Conservation (phyloP, 306 rosid species). For the Mimosa bimucronata region DNA sequence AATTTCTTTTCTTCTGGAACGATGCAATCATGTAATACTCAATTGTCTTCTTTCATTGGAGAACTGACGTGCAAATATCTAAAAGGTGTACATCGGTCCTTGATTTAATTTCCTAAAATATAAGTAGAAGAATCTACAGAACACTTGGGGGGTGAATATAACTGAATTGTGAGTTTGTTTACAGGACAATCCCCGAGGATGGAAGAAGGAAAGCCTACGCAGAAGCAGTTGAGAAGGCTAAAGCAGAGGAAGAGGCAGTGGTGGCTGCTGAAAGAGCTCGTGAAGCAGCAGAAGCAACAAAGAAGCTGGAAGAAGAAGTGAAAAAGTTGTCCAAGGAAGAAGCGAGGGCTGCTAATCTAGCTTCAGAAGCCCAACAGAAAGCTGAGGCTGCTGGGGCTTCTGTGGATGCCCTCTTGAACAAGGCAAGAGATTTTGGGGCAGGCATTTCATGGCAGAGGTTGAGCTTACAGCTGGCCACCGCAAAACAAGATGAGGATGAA, state of each 20-base stretch:
- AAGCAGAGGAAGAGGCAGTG: constrained; percentile 82
- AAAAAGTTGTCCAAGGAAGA: constrained; percentile 60
- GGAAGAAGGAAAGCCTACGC: constrained; percentile 87
- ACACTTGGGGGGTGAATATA: background rate
- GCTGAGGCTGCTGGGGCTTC: constrained; percentile 62
- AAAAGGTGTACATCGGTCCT: background rate
- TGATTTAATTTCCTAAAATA: background rate
- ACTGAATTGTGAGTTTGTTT: constrained; percentile 25
- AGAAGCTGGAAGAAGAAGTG: constrained; percentile 63
- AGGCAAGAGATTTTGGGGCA: constrained; percentile 72
- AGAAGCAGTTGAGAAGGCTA: constrained; percentile 61
- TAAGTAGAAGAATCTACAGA: background rate
- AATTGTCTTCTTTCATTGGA: background rate
- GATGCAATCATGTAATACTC: background rate
- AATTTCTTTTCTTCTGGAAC: background rate
- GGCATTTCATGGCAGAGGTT: constrained; percentile 76
- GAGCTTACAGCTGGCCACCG: constrained; percentile 62
- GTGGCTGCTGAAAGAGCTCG: constrained; percentile 64
- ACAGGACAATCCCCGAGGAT: constrained; percentile 82
- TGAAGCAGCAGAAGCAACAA: constrained; percentile 58
- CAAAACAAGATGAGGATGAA: constrained; percentile 60
- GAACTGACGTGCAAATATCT: background rate
- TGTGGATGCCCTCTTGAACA: constrained; percentile 56
- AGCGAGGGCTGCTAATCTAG: constrained; percentile 53
- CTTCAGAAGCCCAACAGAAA: constrained; percentile 65